Conservation (phyloP, 352 stramenopile species). For the Elongisporangium prolatum region DNA sequence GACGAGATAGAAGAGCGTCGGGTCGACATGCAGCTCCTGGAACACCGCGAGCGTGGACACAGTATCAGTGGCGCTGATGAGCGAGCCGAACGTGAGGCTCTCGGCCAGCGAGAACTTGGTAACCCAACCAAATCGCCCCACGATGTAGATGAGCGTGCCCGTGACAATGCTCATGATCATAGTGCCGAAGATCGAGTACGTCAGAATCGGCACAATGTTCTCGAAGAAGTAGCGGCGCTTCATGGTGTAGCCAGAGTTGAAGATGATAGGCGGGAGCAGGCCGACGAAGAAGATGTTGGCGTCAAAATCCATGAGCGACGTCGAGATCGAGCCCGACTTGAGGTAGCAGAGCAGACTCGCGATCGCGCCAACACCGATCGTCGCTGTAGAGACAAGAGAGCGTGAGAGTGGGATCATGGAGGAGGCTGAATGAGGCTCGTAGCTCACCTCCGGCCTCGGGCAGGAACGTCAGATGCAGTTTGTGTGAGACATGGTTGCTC, state of each 20-base stretch:
- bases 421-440: too few relatives aligned
- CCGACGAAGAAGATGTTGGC: slow-evolving; percentile 92
- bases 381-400: slow-evolving; percentile 16
- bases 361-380: slow-evolving; percentile 54
- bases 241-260: slow-evolving; percentile 93
- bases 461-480: slow-evolving; percentile 69
- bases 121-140: slow-evolving; percentile 54
- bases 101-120: slow-evolving; percentile 86
- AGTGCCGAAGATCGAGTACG: slow-evolving; percentile 89
- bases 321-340: slow-evolving; percentile 63
- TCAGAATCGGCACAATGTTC: slow-evolving; percentile 87
- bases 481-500: slow-evolving; percentile 77
- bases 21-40: slow-evolving; percentile 86
- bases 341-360: slow-evolving; percentile 56
- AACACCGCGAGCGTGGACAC: slow-evolving; percentile 92
- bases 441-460: slow-evolving; percentile 55
- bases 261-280: slow-evolving; percentile 93
- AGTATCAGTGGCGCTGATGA: slow-evolving; percentile 93
- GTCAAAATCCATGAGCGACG: slow-evolving; percentile 85
- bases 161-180: slow-evolving; percentile 87
- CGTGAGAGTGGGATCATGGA: not conserved
- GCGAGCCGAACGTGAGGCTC: slow-evolving; percentile 86
- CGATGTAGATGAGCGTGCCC: slow-evolving; percentile 66
- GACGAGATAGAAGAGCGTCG: slow-evolving; percentile 92
- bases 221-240: slow-evolving; percentile 91